A percentile compares a stretch with the other conserved stretches of the same genome.
Conservation (phyloP, 2,329 filamentous ascomycete species). For the Endoconidiophora polonica region DNA sequence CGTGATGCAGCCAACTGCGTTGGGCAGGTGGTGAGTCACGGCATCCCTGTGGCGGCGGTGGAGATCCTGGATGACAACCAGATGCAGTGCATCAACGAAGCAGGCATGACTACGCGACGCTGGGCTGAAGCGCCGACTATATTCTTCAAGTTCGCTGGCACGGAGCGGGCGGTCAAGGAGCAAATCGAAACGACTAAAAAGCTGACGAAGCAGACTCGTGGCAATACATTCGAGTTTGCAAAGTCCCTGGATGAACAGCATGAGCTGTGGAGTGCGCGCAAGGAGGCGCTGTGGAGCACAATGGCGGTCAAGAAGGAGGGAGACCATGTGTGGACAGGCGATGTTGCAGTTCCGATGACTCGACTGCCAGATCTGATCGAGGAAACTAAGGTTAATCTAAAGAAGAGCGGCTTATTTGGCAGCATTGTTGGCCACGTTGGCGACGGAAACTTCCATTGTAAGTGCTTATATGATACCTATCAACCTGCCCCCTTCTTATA, state of each 20-base stretch:
- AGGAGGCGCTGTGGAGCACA: slow-evolving; percentile 70
- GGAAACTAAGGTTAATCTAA: slow-evolving; percentile 39
- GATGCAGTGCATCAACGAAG: slow-evolving; percentile 54
- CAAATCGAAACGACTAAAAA: slow-evolving; percentile 52
- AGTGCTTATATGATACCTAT: slow-evolving; percentile 15
- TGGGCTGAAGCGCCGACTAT: slow-evolving; percentile 63
- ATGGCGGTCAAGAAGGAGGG: slow-evolving; percentile 47
- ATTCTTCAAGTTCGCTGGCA: slow-evolving; percentile 74
- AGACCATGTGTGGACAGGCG: slow-evolving; percentile 72
- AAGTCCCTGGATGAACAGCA: slow-evolving; percentile 49
- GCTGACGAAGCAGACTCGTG: slow-evolving; percentile 43
- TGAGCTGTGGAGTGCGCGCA: slow-evolving; percentile 69
- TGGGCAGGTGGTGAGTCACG: slow-evolving; percentile 59
- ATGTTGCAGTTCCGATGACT: slow-evolving; percentile 71
- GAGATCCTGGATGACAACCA: slow-evolving; percentile 87
- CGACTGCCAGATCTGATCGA: slow-evolving; percentile 60
- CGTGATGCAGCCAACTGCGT: slow-evolving; percentile 65
- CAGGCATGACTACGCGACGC: slow-evolving; percentile 45
- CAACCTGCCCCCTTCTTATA: not conserved
- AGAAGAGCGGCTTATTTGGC: slow-evolving; percentile 26
- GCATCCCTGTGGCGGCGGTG: slow-evolving; percentile 75
- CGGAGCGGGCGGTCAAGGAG: slow-evolving; percentile 55
- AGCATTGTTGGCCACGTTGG: slow-evolving; percentile 56
- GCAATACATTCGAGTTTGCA: slow-evolving; percentile 64
- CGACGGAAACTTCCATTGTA: slow-evolving; percentile 62